These are phyloP conservation scores for Colletotrichum sansevieriae DNA, from an alignment of 2,329 filamentous ascomycete genomes.

Conservation along the genomic window DNA sequence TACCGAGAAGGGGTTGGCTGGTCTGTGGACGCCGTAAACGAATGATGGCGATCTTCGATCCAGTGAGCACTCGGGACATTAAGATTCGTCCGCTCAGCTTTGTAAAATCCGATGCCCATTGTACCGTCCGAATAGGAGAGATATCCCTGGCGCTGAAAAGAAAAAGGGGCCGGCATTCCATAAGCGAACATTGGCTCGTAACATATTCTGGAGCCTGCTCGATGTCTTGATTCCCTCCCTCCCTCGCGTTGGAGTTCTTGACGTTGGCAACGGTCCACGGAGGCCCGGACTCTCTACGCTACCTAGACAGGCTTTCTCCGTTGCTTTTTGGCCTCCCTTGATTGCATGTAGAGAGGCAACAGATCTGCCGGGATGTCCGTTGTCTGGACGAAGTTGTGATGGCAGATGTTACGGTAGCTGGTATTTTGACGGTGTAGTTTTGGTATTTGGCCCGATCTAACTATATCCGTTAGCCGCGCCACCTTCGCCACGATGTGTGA, in stretches of 20 bases:
- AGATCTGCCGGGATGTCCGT: conserved; percentile 18
- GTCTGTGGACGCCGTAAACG: too few species aligned
- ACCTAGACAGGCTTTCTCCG: conserved; percentile 11
- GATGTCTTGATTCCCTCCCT: conserved; percentile 27
- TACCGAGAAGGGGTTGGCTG: conserved; percentile 25
- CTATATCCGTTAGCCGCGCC: too few species aligned
- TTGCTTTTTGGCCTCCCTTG: conserved; percentile 30
- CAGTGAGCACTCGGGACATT: conserved; percentile 10
- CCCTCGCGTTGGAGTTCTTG: not conserved
- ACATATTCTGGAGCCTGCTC: not conserved
- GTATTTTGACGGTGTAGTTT: too few species aligned
- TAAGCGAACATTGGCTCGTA: conserved; percentile 14
- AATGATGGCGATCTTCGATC: conserved; percentile 21
- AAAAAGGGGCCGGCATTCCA: conserved; percentile 19
- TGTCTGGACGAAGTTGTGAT: conserved; percentile 22
- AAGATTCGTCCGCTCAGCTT: not conserved
- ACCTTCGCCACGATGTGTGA: too few species aligned
- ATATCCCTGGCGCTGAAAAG: conserved; percentile 17
- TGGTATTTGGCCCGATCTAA: too few species aligned
- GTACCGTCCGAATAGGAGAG: not conserved
- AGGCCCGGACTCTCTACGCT: conserved; percentile 6
- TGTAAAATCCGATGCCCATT: conserved; percentile 19
- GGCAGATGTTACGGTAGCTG: too few species aligned
- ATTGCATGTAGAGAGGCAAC: conserved; percentile 11
- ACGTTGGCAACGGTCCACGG: not conserved